phyloP scores from a whole-genome alignment of 495 filamentous ascomycete species.

The Penicillium goetzii region DNA sequence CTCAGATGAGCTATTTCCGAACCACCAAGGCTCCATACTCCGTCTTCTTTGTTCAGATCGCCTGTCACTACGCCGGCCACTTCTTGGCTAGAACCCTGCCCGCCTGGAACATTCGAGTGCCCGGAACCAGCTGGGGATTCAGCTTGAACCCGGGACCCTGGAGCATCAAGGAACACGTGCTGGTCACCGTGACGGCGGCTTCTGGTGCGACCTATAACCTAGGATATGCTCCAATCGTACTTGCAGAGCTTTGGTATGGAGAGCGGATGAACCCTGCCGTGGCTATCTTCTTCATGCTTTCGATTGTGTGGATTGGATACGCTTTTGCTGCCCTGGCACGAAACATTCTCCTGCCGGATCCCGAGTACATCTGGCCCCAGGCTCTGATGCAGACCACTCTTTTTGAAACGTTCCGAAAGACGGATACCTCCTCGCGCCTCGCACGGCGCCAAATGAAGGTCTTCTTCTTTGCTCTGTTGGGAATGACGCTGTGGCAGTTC shows the following conservation, averaged over 20 bases:
- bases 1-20: conserved; percentile 56
- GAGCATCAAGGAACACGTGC: conserved; percentile 61
- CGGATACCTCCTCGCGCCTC: conserved; percentile 50
- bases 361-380: conserved; percentile 54
- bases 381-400: conserved; percentile 58
- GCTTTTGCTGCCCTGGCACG: conserved; percentile 58
- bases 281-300: conserved; percentile 61
- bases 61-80: conserved; percentile 56
- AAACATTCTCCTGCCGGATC: conserved; percentile 59
- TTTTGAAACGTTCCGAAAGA: conserved; percentile 58
- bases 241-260: conserved; percentile 58
- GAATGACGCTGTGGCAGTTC: conserved; percentile 61
- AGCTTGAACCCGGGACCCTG: conserved; percentile 59
- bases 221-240: conserved; percentile 52
- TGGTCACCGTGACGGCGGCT: conserved; percentile 57
- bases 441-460: conserved; percentile 57
- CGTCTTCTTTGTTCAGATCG: conserved; percentile 62
- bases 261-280: conserved; percentile 52
- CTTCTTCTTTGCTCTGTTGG: conserved; percentile 55
- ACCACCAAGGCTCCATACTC: conserved; percentile 60
- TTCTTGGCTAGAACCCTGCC: conserved; percentile 57
- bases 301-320: conserved; percentile 59
- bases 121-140: conserved; percentile 53
- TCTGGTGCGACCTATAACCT: conserved; percentile 58
- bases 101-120: conserved; percentile 47